These are phyloP conservation scores for Cocos nucifera DNA, from an alignment of 176 grass and related monocot genomes.

Conservation along the genomic window DNA sequence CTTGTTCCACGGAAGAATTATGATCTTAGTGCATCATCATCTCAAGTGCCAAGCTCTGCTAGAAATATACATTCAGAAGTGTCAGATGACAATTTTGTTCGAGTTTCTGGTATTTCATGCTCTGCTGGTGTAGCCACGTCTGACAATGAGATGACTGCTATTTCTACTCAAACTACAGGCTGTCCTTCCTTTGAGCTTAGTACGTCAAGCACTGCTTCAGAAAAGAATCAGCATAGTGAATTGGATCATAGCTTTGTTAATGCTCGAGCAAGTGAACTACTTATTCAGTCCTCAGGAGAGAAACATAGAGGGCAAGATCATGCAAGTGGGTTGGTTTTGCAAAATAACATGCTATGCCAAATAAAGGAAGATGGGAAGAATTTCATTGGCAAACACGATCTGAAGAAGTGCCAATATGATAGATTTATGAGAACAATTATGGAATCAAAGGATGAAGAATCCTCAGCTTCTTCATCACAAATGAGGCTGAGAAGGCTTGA, in stretches of 20 bases:
- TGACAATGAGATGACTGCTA: slow-evolving; percentile 34
- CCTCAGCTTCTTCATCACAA: slow-evolving; percentile 13
- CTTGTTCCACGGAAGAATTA: slow-evolving; percentile 48
- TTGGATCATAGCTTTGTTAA: slow-evolving; percentile 36
- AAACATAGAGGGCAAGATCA: slow-evolving; percentile 30
- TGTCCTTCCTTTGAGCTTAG: too few relatives aligned
- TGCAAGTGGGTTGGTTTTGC: slow-evolving; percentile 23
- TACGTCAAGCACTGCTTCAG: slow-evolving; percentile 5
- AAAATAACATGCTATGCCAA: slow-evolving; percentile 29
- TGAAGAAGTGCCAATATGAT: slow-evolving; percentile 51
- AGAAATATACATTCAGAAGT: slow-evolving; percentile 36
- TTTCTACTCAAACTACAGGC: slow-evolving; percentile 14
- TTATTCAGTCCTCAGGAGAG: slow-evolving; percentile 31
- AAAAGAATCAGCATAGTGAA: slow-evolving; percentile 24
- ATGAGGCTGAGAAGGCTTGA: slow-evolving; percentile 57
- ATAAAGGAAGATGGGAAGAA: slow-evolving; percentile 28
- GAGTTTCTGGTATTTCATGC: slow-evolving; percentile 35
- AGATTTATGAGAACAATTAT: slow-evolving; percentile 48
- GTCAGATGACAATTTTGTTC: slow-evolving; percentile 35
- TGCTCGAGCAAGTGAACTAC: slow-evolving; percentile 27
- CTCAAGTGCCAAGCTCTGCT: slow-evolving; percentile 44
- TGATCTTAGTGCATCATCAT: slow-evolving; percentile 52
- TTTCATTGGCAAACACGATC: slow-evolving; percentile 34
- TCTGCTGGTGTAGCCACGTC: slow-evolving; percentile 29
- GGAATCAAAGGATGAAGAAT: slow-evolving; percentile 32